Evolutionary conservation across 2,329 filamentous ascomycete genomes (phyloP).

Genomic region (Aspergillus transmontanensis): DNA sequence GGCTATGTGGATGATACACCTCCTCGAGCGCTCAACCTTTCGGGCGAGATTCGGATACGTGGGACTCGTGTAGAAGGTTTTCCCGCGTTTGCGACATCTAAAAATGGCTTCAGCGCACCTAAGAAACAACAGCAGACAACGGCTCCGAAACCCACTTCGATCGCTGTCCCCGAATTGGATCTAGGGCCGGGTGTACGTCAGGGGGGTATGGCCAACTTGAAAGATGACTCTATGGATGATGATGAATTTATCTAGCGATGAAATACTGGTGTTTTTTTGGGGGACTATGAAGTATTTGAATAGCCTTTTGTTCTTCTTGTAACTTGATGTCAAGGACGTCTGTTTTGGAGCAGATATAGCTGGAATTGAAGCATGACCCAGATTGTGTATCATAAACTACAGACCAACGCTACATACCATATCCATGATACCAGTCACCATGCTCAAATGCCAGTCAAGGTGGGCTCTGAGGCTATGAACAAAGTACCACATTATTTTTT

Average conservation of each 20-base stretch:
- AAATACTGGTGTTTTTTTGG: not conserved
- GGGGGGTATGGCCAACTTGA: slow-evolving; percentile 13
- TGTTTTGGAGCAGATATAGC: not conserved
- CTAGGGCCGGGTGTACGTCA: slow-evolving; percentile 12
- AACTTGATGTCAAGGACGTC: not conserved
- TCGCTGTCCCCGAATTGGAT: slow-evolving; percentile 13
- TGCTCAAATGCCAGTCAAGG: not conserved
- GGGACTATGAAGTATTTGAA: not conserved
- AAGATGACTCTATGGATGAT: slow-evolving; percentile 33
- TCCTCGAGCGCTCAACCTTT: slow-evolving; percentile 24
- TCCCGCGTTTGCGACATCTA: slow-evolving; percentile 21
- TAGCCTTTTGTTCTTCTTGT: not conserved
- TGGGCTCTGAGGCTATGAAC: not conserved
- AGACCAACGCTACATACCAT: not conserved
- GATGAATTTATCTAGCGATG: slow-evolving; percentile 34
- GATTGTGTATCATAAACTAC: not conserved
- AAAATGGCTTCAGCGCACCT: not conserved
- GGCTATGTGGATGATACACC: slow-evolving; percentile 44
- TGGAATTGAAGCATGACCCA: not conserved
- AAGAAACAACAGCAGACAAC: not conserved
- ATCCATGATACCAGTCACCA: not conserved
- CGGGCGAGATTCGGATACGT: slow-evolving; percentile 34
- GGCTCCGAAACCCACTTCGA: slow-evolving; percentile 1
- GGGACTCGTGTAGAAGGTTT: slow-evolving; percentile 27
- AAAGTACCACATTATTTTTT: not conserved